These are phyloP conservation scores for Macrophomina pseudophaseolina DNA, from an alignment of 2,329 filamentous ascomycete species.

Conservation along the genomic window DNA sequence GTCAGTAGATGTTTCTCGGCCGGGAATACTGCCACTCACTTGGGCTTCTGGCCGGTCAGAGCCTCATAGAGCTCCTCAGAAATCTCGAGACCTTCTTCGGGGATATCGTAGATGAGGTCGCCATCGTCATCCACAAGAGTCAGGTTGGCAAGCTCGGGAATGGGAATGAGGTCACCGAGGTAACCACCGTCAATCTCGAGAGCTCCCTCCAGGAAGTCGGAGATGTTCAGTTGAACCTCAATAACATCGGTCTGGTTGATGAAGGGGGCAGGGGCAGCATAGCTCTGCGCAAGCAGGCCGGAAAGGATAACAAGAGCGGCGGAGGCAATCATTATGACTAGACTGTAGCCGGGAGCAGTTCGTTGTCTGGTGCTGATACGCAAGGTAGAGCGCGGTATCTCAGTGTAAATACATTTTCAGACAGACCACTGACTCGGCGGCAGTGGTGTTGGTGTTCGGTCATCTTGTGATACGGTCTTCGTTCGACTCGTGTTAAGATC, in stretches of 20 bases:
- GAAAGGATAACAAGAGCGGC: background rate
- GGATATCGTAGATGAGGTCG: background rate
- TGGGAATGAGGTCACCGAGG: background rate
- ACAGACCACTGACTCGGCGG: too few species aligned
- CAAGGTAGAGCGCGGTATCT: background rate
- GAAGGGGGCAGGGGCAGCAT: background rate
- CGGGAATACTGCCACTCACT: background rate
- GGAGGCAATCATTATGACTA: background rate
- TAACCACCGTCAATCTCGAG: background rate
- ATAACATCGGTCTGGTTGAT: background rate
- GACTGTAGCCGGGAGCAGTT: background rate
- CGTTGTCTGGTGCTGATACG: background rate
- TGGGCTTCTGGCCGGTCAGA: background rate
- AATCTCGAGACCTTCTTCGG: background rate
- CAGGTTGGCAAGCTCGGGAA: background rate
- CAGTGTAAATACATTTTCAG: too few species aligned
- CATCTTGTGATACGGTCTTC: too few species aligned
- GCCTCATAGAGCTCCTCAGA: background rate
- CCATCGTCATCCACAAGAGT: background rate
- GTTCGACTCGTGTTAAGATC: too few species aligned
- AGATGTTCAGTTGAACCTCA: background rate
- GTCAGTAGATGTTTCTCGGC: background rate
- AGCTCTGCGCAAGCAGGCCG: background rate
- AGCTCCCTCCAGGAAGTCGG: background rate
- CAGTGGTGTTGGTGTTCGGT: too few species aligned